A percentile compares a stretch with the other conserved stretches of the same genome.
phyloP scores from a whole-genome alignment of 139 green algal species.

The Chlorella vulgaris region DNA sequence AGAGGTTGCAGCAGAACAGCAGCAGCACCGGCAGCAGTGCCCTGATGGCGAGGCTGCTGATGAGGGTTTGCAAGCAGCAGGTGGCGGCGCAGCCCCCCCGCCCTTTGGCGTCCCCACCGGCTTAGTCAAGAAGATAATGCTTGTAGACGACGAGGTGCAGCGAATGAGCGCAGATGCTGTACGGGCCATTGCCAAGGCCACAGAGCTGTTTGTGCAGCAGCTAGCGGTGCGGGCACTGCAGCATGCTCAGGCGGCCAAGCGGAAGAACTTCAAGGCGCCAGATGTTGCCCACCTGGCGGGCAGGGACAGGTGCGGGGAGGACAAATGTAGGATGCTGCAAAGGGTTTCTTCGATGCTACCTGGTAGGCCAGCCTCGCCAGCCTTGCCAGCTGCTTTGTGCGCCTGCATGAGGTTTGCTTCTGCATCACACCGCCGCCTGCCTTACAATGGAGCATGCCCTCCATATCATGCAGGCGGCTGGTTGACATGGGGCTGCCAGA shows the following conservation, averaged over 20 bases:
- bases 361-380: neutral
- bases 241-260: slow-evolving; percentile 42
- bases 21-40: neutral
- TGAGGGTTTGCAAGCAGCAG: slow-evolving; percentile 4
- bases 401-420: neutral
- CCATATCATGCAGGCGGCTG: neutral
- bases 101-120: slow-evolving; percentile 53
- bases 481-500: slow-evolving; percentile 16
- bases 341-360: neutral
- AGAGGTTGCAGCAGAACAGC: neutral
- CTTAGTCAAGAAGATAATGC: slow-evolving; percentile 66
- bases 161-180: slow-evolving; percentile 56
- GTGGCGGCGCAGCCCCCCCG: neutral
- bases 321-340: neutral
- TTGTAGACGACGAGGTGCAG: slow-evolving; percentile 57
- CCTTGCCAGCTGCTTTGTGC: neutral
- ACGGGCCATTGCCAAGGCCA: slow-evolving; percentile 48
- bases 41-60: slow-evolving; percentile 5
- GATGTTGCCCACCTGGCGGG: slow-evolving; percentile 7
- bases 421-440: neutral
- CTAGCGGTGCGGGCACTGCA: slow-evolving; percentile 47
- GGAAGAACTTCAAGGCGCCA: slow-evolving; percentile 36
- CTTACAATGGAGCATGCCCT: neutral
- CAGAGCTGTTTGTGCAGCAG: slow-evolving; percentile 55
- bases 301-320: slow-evolving; percentile 12